Evolutionary conservation across 345 rosid genomes (phyloP).

Genomic region (Euphorbia pulcherrima): DNA sequence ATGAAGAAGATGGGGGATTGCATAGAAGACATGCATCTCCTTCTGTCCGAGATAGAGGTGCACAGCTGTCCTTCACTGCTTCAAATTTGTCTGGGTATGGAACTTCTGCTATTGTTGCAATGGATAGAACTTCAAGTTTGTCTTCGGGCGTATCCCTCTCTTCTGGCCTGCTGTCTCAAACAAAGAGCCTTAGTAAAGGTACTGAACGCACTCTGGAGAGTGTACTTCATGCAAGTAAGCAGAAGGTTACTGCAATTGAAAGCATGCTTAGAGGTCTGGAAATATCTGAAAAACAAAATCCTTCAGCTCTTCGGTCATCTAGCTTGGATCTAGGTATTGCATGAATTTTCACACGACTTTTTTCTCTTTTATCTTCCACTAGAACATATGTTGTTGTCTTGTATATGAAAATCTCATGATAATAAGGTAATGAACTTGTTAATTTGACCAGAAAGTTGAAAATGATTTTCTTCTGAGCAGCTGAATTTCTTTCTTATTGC

Average conservation of each 20-base stretch:
- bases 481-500: conserved; percentile 52
- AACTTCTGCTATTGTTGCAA: conserved; percentile 92
- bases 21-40: conserved; percentile 98
- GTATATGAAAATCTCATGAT: too few species aligned
- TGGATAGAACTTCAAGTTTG: conserved; percentile 82
- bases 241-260: conserved; percentile 97
- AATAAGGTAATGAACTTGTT: conserved; percentile 6
- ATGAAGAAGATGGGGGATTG: conserved; percentile 94
- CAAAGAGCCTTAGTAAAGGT: conserved; percentile 64
- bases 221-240: conserved; percentile 92
- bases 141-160: conserved; percentile 65
- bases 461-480: conserved; percentile 39
- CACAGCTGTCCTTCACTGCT: conserved; percentile 50
- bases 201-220: conserved; percentile 90
- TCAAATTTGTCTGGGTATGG: conserved; percentile 77
- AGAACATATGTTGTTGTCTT: neutral
- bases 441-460: conserved; percentile 18
- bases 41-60: conserved; percentile 80
- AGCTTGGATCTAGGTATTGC: conserved; percentile 97
- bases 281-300: conserved; percentile 76
- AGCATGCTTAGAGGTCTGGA: conserved; percentile 98
- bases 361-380: neutral
- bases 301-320: conserved; percentile 70
- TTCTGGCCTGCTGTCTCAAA: conserved; percentile 75
- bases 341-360: conserved; percentile 23